Percentiles rank a stretch among this genome's conserved stretches.
phyloP scores from a whole-genome alignment of 1,284 basidiomycete genomes.

The Tetrapyrgos nigripes region DNA sequence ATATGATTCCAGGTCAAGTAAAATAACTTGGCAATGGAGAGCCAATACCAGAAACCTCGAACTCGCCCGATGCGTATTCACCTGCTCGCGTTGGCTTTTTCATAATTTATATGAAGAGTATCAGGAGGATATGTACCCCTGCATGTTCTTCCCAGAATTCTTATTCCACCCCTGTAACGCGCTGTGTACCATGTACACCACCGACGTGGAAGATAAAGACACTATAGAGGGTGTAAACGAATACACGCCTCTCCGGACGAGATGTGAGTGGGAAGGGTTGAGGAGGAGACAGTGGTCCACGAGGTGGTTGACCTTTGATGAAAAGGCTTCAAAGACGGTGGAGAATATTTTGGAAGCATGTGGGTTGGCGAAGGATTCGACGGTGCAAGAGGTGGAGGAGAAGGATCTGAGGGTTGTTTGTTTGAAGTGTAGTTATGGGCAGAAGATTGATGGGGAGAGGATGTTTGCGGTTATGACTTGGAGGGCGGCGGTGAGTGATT shows the following conservation, averaged over 20 bases:
- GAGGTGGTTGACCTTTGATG: conserved; percentile 30
- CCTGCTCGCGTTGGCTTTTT: conserved; percentile 16
- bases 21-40: neutral
- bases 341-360: conserved; percentile 35
- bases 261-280: conserved; percentile 7
- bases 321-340: conserved; percentile 35
- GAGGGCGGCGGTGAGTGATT: conserved; percentile 39
- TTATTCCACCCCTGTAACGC: conserved; percentile 39
- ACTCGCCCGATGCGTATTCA: conserved; percentile 26
- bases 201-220: conserved; percentile 1
- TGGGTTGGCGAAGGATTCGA: conserved; percentile 28
- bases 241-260: conserved; percentile 2
- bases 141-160: conserved; percentile 34
- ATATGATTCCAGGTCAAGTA: no score
- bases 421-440: conserved; percentile 40
- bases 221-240: neutral
- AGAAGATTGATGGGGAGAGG: conserved; percentile 38
- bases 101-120: conserved; percentile 6
- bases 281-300: conserved; percentile 28
- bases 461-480: conserved; percentile 34
- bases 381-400: conserved; percentile 32
- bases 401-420: conserved; percentile 41
- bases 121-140: conserved; percentile 18
- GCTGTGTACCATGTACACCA: conserved; percentile 5
- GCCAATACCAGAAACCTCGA: conserved; percentile 5